phyloP scores from a whole-genome alignment of 2,329 filamentous ascomycete species.

The Thelonectria discophora region DNA sequence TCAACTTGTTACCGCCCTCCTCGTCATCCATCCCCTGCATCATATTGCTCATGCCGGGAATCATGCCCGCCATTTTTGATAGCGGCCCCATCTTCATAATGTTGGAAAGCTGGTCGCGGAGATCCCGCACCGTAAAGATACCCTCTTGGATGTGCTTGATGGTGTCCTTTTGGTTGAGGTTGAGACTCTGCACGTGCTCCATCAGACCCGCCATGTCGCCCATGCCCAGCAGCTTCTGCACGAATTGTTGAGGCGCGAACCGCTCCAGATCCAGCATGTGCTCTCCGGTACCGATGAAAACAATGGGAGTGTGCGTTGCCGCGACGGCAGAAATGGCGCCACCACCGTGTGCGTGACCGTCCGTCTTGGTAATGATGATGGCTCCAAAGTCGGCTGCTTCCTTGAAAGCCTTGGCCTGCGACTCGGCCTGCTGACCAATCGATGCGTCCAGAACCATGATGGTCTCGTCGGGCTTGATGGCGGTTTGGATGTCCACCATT shows the following conservation, averaged over 20 bases:
- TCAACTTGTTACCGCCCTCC: constrained; percentile 90
- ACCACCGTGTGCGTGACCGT: constrained; percentile 93
- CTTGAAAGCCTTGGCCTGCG: constrained; percentile 96
- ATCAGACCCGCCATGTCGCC: constrained; percentile 95
- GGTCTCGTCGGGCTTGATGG: constrained; percentile 89
- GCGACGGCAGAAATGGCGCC: constrained; percentile 98
- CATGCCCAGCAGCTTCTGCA: constrained; percentile 95
- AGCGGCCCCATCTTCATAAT: constrained; percentile 99
- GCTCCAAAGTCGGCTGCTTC: constrained; percentile 96
- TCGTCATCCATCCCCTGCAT: constrained; percentile 98
- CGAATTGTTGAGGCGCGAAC: constrained; percentile 91
- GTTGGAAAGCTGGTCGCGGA: constrained; percentile 93
- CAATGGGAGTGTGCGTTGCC: constrained; percentile 94
- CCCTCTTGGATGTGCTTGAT: constrained; percentile 99
- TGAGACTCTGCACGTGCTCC: constrained; percentile 95
- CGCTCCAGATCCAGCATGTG: constrained; percentile 95
- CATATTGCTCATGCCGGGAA: constrained; percentile 90
- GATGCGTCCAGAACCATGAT: constrained; percentile 98
- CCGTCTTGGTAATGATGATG: constrained; percentile 99
- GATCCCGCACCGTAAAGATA: constrained; percentile 92
- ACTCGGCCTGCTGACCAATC: constrained; percentile 95
- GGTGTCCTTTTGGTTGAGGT: constrained; percentile 96
- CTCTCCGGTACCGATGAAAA: constrained; percentile 97
- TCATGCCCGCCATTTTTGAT: constrained; percentile 98
- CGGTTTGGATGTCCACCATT: constrained; percentile 95